Evolutionary conservation across 1,139 yeast species (phyloP), one percentile per base, ranked within the genome.

Genomic region (Suhomyces panamericanus): DNA sequence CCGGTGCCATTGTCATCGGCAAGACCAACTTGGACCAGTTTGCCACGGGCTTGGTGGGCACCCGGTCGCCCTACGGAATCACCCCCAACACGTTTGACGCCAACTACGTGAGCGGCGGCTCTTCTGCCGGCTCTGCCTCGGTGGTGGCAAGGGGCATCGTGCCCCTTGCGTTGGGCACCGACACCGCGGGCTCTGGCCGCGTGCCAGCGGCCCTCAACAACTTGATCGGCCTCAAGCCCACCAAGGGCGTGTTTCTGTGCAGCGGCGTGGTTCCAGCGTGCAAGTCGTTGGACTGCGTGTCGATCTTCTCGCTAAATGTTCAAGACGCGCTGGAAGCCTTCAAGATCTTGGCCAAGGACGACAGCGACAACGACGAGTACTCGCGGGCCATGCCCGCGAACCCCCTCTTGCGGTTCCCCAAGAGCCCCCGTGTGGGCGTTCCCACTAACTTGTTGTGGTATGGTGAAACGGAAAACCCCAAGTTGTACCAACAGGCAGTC

Each of bases 121-220:
- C 96, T 7, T 85, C 95, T 29, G 89, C 97, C 1, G 99, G 99
- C n/a, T 87, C 96, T 17, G 95, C 96, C 6, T 83, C 85, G 13
- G 93, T 85, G 26, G 97, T 89, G 16, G 90, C 90, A 15, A 75
- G 90, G 54, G 98, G 98, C 45, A 75, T 85, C 44, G 96, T 87
- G 14, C 96, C 98, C 24, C 58, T 91, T 42, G 76, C 96, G 3
- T 74, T 93, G 55, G 98, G 98, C 40, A 91, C 98, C 7, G 99
- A 93, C 62, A 93, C 99, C 36, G 98, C 98, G n/a, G 99, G 99
- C 20, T 87, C 96, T 11, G 97, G 97, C 39, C 78, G 98, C 59
- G 98, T 93, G 27, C 99, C 99, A 22, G 98, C 98, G n/a, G 93
- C 90, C 20, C 75, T 91, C 55, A 93, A 93, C 74, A 91, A 91